phyloP scores from a whole-genome alignment of 2,329 filamentous ascomycete genomes.

The Lecanicillium sp. region DNA sequence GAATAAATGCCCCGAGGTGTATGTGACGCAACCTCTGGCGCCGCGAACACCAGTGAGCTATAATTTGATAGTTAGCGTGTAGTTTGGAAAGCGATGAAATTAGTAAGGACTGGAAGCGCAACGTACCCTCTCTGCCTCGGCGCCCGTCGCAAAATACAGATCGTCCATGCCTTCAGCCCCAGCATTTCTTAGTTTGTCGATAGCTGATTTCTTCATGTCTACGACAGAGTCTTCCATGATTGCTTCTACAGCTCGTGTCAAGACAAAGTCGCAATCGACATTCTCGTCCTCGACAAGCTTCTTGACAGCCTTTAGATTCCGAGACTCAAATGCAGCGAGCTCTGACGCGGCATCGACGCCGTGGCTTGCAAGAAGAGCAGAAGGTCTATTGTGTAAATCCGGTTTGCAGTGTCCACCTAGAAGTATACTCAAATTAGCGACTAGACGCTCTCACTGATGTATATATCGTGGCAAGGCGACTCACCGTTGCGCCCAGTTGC shows the following conservation, averaged over 20 bases:
- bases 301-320: constrained; percentile 20
- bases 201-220: too few relatives aligned
- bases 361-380: too few relatives aligned
- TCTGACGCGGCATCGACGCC: constrained; percentile 12
- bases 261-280: constrained; percentile 35
- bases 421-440: too few relatives aligned
- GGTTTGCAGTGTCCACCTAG: too few relatives aligned
- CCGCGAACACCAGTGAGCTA: constrained; percentile 26
- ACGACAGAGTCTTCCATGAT: constrained; percentile 14
- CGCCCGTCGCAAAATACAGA: constrained; percentile 12
- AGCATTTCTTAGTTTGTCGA: too few relatives aligned
- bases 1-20: constrained; percentile 19
- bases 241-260: constrained; percentile 31
- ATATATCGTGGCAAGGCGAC: too few relatives aligned
- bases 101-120: too few relatives aligned
- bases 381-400: too few relatives aligned
- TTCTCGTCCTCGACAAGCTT: constrained; percentile 24
- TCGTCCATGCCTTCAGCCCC: too few relatives aligned
- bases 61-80: constrained; percentile 6
- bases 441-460: too few relatives aligned
- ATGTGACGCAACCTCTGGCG: constrained; percentile 23
- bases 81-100: too few relatives aligned
- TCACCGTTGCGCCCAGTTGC: too few relatives aligned
- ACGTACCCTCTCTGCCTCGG: constrained; percentile 17
- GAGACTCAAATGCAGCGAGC: constrained; percentile 16